Base-by-base conservation (phyloP, 2,329 filamentous ascomycete genomes). In the Fusarium mexicanum region DNA sequence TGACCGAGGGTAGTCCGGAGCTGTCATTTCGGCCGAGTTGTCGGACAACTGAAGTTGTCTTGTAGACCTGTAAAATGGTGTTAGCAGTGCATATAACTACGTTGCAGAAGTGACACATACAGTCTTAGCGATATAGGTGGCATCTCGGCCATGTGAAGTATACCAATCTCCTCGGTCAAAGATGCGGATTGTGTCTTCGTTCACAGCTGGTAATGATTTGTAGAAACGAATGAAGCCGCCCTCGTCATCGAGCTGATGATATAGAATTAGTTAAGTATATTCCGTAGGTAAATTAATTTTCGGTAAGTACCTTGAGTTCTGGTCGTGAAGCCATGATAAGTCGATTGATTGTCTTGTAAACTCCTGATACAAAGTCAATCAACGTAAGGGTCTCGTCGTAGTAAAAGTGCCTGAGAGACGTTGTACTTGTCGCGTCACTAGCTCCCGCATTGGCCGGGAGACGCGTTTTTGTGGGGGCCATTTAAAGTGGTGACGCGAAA, bases 121-220 rank as follows among this genome's bases (percentile, higher is more conserved):
- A 24, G 92, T 94, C 73, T 91, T 89, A 18, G 94, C 94, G 76
- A 97, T 95, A 81, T 95, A 95, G 75, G 89, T 90, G 59, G 94
- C 94, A 90, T 97, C 91, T 65, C 94, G 89, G 53, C 93, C 94
- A 79, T 97, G 94, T n/a, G 95, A 93, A 11, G 96, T 98, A 82
- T 98, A 98, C 89, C 92, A 99, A 81, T 99, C 96, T 41, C 94
- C 93, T 74, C 96, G 91, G 79, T 98, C 95, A 80, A 98, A 98
- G 69, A 99, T 92, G 61, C 96, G 92, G 61, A 99, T 88, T 0
- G 94, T 95, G 62, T 93, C 92, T 44, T 91, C 88, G 76, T 91
- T 90, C 61, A 91, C 90, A 20, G 86, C 79, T 11, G 94, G 91
- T 6, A 99, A 88, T n/a, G 91, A 92, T 78, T 96, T 96, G 87